phyloP scores from a whole-genome alignment of 352 stramenopile genomes.

The Peronospora destructor region DNA sequence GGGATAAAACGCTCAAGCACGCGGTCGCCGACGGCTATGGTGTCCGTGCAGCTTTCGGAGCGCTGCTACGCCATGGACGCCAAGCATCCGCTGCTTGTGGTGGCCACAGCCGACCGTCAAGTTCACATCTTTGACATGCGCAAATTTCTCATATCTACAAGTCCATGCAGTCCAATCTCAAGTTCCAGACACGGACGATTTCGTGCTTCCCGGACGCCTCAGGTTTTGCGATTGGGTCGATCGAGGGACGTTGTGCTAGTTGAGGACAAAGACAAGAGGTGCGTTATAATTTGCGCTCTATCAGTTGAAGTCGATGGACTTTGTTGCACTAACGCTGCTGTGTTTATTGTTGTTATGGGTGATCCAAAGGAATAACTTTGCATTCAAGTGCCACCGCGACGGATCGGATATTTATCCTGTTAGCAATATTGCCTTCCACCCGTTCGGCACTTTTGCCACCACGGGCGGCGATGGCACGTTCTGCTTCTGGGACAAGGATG shows the following conservation, averaged over 20 bases:
- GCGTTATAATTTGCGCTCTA: neutral
- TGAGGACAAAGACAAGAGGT: slow-evolving; percentile 36
- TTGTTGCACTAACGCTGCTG: slow-evolving; percentile 4
- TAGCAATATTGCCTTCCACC: slow-evolving; percentile 88
- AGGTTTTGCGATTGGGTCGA: slow-evolving; percentile 86
- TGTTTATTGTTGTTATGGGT: neutral
- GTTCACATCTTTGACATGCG: slow-evolving; percentile 86
- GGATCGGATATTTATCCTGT: slow-evolving; percentile 84
- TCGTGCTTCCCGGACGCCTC: slow-evolving; percentile 83
- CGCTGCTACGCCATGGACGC: slow-evolving; percentile 92
- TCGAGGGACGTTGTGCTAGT: slow-evolving; percentile 88
- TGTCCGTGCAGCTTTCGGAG: slow-evolving; percentile 88
- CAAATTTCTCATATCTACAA: slow-evolving; percentile 84
- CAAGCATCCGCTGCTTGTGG: slow-evolving; percentile 82
- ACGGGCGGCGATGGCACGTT: slow-evolving; percentile 92
- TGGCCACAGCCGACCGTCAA: slow-evolving; percentile 85
- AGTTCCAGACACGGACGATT: slow-evolving; percentile 86
- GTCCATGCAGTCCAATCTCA: slow-evolving; percentile 76
- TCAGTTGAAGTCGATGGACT: neutral
- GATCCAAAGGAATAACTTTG: slow-evolving; percentile 61
- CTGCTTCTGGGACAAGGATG: slow-evolving; percentile 98
- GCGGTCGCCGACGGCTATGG: slow-evolving; percentile 82
- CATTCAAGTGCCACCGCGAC: slow-evolving; percentile 68
- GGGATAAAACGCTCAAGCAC: slow-evolving; percentile 92
- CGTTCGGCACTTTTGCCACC: slow-evolving; percentile 92